Evolutionary conservation across 148 eudicot genomes (phyloP), one percentile per base, ranked within the genome.

Genomic region (Silene latifolia): DNA sequence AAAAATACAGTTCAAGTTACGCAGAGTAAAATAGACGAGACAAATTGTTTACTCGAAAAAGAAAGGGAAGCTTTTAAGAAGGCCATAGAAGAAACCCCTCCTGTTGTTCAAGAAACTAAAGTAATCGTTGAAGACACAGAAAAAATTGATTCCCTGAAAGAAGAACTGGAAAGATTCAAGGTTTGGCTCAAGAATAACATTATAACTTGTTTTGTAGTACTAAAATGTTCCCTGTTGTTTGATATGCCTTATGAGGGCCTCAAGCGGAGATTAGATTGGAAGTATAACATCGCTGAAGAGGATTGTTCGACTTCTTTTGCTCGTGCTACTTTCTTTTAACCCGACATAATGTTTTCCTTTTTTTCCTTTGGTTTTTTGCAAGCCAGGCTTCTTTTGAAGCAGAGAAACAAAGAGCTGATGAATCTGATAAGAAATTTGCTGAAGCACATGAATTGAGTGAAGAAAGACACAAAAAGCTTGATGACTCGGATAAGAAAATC

Each of bases 41-140:
- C 87, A 76, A 92, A 83, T 78, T 89, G 90, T 19, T 82, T 80
- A 79, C 80, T 92, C 42, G 82, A 84, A 72, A 90, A 90, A 84
- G 99, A 92, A 82, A 83, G 85, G 74, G 97, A 92, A 69, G 90
- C 94, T 72, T 84, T 88, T 68, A 88, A 85, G 81, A 92, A 92
- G 82, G 93, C 91, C 68, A 78, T 92, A 73, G 90, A 85, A 85
- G 99, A 96, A 86, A 90, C 98, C 58, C 97, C 97, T 67, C 98
- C 97, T 69, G 90, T 96, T 77, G 76, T 96, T 84, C 83, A 96
- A 79, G 98, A 96, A 86, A 90, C 89, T 57, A 91, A 88, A 82
- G 88, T 96, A 70, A 71, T 88, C 71, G 86, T 96, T 76, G 97
- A 96, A 89, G 98, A 92, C 77, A 90, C 97, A 48, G 78, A 89